phyloP scores from a whole-genome alignment of 495 filamentous ascomycete species.

The Oleoguttula mirabilis region DNA sequence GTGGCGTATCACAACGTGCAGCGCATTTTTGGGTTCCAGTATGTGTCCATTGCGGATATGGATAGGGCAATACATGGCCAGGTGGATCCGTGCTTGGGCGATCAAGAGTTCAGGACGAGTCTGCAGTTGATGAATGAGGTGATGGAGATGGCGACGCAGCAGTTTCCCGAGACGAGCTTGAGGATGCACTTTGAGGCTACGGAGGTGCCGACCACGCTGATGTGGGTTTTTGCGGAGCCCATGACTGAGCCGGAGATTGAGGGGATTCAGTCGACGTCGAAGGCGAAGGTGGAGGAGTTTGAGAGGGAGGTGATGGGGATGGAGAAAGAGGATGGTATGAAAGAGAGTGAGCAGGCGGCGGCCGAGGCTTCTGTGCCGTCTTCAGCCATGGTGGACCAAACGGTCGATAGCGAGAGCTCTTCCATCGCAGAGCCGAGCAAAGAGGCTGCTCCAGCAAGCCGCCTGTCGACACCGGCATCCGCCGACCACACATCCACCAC shows the following conservation, averaged over 20 bases:
- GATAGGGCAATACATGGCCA: slow-evolving; percentile 72
- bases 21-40: slow-evolving; percentile 96
- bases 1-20: slow-evolving; percentile 95
- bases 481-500: slow-evolving; percentile 5
- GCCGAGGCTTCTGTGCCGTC: slow-evolving; percentile 17
- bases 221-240: slow-evolving; percentile 85
- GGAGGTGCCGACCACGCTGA: slow-evolving; percentile 27
- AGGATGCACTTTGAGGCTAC: slow-evolving; percentile 77
- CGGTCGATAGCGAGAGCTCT: neutral
- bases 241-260: slow-evolving; percentile 59
- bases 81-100: slow-evolving; percentile 51
- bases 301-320: slow-evolving; percentile 51
- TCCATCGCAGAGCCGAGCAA: neutral
- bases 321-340: slow-evolving; percentile 12
- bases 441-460: neutral
- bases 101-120: slow-evolving; percentile 76
- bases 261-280: slow-evolving; percentile 55
- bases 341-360: slow-evolving; percentile 11
- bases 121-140: slow-evolving; percentile 64
- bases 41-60: slow-evolving; percentile 76
- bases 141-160: slow-evolving; percentile 57
- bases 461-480: neutral
- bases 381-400: slow-evolving; percentile 4
- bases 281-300: slow-evolving; percentile 51
- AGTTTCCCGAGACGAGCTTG: slow-evolving; percentile 61